Conservation (phyloP, 768 basidiomycete species). For the Boletellus ananas region DNA sequence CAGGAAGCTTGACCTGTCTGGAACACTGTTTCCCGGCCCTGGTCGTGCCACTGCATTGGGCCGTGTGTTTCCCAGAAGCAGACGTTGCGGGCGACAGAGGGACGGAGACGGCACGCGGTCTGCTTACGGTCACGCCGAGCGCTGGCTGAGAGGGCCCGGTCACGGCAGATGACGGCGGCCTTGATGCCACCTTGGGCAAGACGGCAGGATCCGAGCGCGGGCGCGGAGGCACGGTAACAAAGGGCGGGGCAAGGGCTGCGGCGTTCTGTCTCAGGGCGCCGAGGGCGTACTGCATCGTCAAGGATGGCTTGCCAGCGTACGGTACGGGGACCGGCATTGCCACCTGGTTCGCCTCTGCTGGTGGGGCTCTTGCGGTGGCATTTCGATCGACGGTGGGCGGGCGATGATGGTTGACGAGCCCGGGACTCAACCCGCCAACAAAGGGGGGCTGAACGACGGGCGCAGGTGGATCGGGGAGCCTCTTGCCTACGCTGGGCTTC, state of each 20-base stretch:
- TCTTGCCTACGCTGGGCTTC: slow-evolving; percentile 8
- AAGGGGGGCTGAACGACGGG: slow-evolving; percentile 26
- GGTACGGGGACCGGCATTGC: slow-evolving; percentile 36
- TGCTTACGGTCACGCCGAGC: slow-evolving; percentile 10
- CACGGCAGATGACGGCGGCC: slow-evolving; percentile 4
- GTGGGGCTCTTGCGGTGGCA: not conserved
- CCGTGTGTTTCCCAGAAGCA: slow-evolving; percentile 13
- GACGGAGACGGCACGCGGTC: slow-evolving; percentile 20
- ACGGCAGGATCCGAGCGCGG: slow-evolving; percentile 33
- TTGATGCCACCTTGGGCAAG: slow-evolving; percentile 5
- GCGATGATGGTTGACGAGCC: slow-evolving; percentile 7
- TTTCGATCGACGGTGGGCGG: slow-evolving; percentile 9
- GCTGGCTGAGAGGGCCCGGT: slow-evolving; percentile 10
- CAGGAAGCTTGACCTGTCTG: slow-evolving; percentile 50
- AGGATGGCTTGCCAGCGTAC: slow-evolving; percentile 7
- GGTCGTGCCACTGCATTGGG: slow-evolving; percentile 66
- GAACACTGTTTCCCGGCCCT: slow-evolving; percentile 60
- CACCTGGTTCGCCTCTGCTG: slow-evolving; percentile 4
- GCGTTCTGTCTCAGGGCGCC: slow-evolving; percentile 10
- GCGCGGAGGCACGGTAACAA: slow-evolving; percentile 21
- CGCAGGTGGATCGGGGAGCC: slow-evolving; percentile 7
- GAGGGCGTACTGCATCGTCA: slow-evolving; percentile 24
- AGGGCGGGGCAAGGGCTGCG: slow-evolving; percentile 18
- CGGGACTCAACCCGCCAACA: slow-evolving; percentile 42
- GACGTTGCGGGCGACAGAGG: slow-evolving; percentile 17